Evolutionary conservation across 768 basidiomycete species (phyloP).

Genomic region (Tricholoma saponaceum): DNA sequence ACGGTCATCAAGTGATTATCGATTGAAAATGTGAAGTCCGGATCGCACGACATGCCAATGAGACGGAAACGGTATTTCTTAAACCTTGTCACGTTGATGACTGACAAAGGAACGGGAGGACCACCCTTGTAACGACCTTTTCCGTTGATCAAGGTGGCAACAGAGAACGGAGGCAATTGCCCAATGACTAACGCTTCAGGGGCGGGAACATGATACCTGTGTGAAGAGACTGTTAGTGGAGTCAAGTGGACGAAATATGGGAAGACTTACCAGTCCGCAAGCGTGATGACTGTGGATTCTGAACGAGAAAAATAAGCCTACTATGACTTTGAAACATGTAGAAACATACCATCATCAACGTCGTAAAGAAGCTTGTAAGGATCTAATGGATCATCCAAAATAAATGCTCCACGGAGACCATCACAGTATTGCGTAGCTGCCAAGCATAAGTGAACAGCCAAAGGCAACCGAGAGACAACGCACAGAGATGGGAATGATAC

Average conservation of each 20-base stretch:
- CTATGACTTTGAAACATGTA: background rate
- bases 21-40: slow-evolving; percentile 38
- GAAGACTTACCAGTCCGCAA: slow-evolving; percentile 35
- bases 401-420: slow-evolving; percentile 33
- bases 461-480: slow-evolving; percentile 4
- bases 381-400: slow-evolving; percentile 35
- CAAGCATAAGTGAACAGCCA: slow-evolving; percentile 15
- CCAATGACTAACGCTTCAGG: background rate
- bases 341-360: slow-evolving; percentile 9
- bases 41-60: slow-evolving; percentile 29
- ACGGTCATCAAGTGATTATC: slow-evolving; percentile 44
- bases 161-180: background rate
- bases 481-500: slow-evolving; percentile 24
- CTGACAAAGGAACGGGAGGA: slow-evolving; percentile 21
- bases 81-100: slow-evolving; percentile 35
- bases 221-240: background rate
- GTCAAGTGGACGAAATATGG: background rate
- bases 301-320: too few relatives aligned
- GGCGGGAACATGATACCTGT: background rate
- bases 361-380: slow-evolving; percentile 25
- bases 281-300: slow-evolving; percentile 37
- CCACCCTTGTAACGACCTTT: slow-evolving; percentile 29
- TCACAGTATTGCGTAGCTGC: slow-evolving; percentile 44
- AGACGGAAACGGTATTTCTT: slow-evolving; percentile 34
- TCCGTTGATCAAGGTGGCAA: slow-evolving; percentile 32